Evolutionary conservation across 2,329 filamentous ascomycete genomes (phyloP).

Genomic region (Pyricularia sp.): DNA sequence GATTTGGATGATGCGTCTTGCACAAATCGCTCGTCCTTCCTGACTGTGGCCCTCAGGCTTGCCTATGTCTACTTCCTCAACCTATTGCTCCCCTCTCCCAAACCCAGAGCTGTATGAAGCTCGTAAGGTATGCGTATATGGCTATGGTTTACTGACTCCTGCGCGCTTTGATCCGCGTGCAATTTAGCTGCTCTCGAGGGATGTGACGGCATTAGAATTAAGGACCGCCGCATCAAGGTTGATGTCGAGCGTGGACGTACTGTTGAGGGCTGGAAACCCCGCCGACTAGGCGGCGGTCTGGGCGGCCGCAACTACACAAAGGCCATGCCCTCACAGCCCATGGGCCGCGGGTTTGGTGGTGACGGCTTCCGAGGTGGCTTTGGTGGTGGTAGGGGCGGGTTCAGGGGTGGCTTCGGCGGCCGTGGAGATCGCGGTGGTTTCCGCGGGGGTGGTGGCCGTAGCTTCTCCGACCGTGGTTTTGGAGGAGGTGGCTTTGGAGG

Average conservation of each 20-base stretch:
- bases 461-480: conserved; percentile 27
- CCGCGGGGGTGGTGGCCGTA: conserved; percentile 26
- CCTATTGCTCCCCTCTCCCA: conserved; percentile 14
- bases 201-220: conserved; percentile 81
- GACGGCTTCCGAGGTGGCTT: conserved; percentile 41
- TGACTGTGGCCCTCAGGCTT: conserved; percentile 30
- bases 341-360: conserved; percentile 37
- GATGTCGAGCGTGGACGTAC: conserved; percentile 95
- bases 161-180: conserved; percentile 43
- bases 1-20: background rate
- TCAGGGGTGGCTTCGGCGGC: conserved; percentile 20
- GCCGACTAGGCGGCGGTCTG: conserved; percentile 80
- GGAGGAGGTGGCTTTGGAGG: conserved; percentile 41
- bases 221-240: conserved; percentile 80
- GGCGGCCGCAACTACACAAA: conserved; percentile 91
- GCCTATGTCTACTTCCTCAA: conserved; percentile 25
- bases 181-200: conserved; percentile 75
- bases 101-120: conserved; percentile 10
- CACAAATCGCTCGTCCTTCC: conserved; percentile 10
- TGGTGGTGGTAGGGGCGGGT: conserved; percentile 23
- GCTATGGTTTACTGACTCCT: conserved; percentile 54
- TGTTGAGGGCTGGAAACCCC: conserved; percentile 84
- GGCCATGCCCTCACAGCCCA: conserved; percentile 56
- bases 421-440: conserved; percentile 20
- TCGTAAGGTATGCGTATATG: conserved; percentile 16